Evolutionary conservation across 75 land plant species (phyloP), one percentile per base, ranked within the genome.

Genomic region (Cryptomeria japonica): DNA sequence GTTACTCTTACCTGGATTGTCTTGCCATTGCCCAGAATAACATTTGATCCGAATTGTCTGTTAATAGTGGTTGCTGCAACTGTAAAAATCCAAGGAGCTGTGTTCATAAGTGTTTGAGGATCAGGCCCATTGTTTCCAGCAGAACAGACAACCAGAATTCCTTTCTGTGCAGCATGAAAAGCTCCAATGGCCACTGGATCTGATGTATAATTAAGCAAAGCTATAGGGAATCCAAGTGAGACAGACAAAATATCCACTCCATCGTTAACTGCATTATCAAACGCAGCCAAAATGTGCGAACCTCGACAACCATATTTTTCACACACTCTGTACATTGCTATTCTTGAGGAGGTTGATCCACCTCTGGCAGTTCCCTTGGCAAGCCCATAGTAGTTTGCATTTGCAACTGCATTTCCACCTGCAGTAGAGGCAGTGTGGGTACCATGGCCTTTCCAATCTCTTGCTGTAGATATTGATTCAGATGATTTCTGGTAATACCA

Each of bases 151-250:
- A 93, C 93, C 83, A 93, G 80, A 9, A 96, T 89, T 9, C 94
- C 94, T 78, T 61, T 91, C 86, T 91, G 87, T 53, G 88, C 51
- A 3, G 97, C 96, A 89, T 94, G 96, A 82, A 96, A 93, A 5
- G 96, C 89, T 31, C 97, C 97, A 38, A 96, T 92, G 47, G 97
- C 94, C 22, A 96, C 93, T 31, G 97, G 92, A 44, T 96, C 97
- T 9, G 73, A 87, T 3, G 94, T 53, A 84, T 84, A 94, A 55
- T 92, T 94, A 0, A 91, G 51, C 78, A 92, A 94, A 39, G 89
- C 88, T 16, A 87, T 0, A 0, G 92, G 89, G 87, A 78, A 86
- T 37, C 97, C 97, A n/a, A 96, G 87, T 0, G 96, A 94, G 31
- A 96, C 87, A 8, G 96, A 94, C 44, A 96, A 88, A 5, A 96